phyloP scores from a whole-genome alignment of 805 yeast genomes.

The Lipomyces kockii region DNA sequence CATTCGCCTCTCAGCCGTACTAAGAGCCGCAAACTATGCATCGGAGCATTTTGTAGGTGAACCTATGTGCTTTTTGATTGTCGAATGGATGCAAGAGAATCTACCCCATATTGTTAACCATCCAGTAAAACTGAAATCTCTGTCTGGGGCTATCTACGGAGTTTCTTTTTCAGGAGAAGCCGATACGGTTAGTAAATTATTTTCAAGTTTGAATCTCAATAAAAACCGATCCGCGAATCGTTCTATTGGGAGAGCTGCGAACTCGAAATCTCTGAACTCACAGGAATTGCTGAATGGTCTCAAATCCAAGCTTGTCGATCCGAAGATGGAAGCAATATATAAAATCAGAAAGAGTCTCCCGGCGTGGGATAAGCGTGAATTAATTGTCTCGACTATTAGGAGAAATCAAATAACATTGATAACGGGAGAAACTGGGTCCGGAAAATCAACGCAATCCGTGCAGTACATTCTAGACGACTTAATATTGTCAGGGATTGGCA shows the following conservation, averaged over 20 bases:
- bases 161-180: slow-evolving; percentile 39
- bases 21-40: slow-evolving; percentile 43
- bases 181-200: slow-evolving; percentile 33
- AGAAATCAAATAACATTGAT: slow-evolving; percentile 69
- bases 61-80: slow-evolving; percentile 66
- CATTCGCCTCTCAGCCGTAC: slow-evolving; percentile 45
- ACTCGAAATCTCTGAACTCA: slow-evolving; percentile 27
- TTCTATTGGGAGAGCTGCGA: slow-evolving; percentile 2
- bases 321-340: slow-evolving; percentile 50
- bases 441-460: slow-evolving; percentile 92
- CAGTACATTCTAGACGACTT: slow-evolving; percentile 82
- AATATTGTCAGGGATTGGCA: slow-evolving; percentile 48
- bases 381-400: slow-evolving; percentile 61
- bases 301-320: slow-evolving; percentile 42
- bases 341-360: slow-evolving; percentile 65
- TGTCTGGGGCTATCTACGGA: slow-evolving; percentile 38
- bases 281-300: slow-evolving; percentile 47
- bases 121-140: slow-evolving; percentile 71
- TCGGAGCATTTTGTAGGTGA: slow-evolving; percentile 59
- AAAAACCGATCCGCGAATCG: slow-evolving; percentile 6
- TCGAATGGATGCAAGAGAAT: slow-evolving; percentile 78
- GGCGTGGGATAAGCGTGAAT: slow-evolving; percentile 74
- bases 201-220: slow-evolving; percentile 24
- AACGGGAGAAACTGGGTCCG: slow-evolving; percentile 98
- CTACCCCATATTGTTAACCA: slow-evolving; percentile 60